Base-by-base conservation (phyloP, 768 basidiomycete genomes). In the Butyriboletus loyo region DNA sequence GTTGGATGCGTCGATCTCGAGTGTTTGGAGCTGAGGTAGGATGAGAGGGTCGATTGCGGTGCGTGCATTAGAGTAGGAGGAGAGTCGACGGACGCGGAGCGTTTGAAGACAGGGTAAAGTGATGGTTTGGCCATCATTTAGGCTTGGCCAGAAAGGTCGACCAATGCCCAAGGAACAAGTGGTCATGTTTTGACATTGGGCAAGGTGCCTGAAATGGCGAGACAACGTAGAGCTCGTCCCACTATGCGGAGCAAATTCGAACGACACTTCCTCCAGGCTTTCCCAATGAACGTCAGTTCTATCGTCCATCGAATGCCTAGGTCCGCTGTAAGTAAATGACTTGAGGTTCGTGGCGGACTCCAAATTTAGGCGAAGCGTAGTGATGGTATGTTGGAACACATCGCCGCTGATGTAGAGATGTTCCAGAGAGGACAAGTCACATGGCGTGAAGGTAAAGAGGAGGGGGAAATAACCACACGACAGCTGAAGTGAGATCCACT, bases 161-260 rank as follows among this genome's bases (percentile, higher is more conserved):
- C 53, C 53, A 8, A 65, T 52, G 1, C 60, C 60, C 28, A 67
- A 10, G 25, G 56, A 67, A 5, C 46, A 55, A 13, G 46, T 47
- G 14, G 57, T 65, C n/a, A 66, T 39, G 45, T 63, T 63, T 46
- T 38, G 50, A 28, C 64, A 66, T 22, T 36, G 41, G 10, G 34
- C 24, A 2, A 64, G 57, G 19, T 37, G 19, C 15, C 4, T 31
- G 34, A 56, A 43, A 14, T 54, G 53, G n/a, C 47, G 46, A 45
- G 35, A 30, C 14, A 54, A 5, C 14, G 56, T 50, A n/a, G 14
- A 37, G 27, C 50, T 54, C 27, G 11, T n/a, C 7, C 55, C 50
- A 14, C 13, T 7, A 22, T 46, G 53, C 4, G 53, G 53, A 27
- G 21, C 13, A 31, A 54, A 56, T 13, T 40, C 52, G 22, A 65